phyloP scores from a whole-genome alignment of 2,329 filamentous ascomycete genomes.

The Harringtonia aguacate region DNA sequence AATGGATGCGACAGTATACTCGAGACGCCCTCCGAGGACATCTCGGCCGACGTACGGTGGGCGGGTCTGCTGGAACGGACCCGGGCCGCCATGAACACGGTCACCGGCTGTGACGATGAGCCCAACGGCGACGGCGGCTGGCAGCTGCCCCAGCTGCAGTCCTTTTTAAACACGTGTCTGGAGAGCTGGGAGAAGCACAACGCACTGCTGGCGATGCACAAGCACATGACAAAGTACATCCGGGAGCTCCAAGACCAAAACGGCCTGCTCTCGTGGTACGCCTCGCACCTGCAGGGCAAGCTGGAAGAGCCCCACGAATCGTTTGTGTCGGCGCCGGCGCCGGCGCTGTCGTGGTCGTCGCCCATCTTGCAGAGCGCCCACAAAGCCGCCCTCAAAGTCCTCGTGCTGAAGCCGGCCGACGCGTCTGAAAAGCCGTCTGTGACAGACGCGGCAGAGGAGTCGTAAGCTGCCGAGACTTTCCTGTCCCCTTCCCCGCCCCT shows the following conservation, averaged over 20 bases:
- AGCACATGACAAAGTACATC: not conserved
- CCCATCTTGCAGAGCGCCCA: not conserved
- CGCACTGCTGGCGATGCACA: not conserved
- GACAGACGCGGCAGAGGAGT: too few species aligned
- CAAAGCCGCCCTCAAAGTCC: not conserved
- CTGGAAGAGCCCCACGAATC: not conserved
- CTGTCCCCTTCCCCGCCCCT: too few species aligned
- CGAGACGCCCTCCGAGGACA: not conserved
- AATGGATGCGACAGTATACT: not conserved
- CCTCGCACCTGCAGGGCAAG: not conserved
- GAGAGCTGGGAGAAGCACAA: slow-evolving; percentile 3
- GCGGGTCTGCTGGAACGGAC: not conserved
- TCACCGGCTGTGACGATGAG: not conserved
- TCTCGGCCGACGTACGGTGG: too few species aligned
- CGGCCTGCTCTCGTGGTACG: slow-evolving; percentile 4
- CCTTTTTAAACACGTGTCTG: slow-evolving; percentile 1
- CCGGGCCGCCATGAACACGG: not conserved
- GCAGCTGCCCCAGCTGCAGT: slow-evolving; percentile 1
- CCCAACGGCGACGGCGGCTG: not conserved
- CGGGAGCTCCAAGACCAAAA: slow-evolving; percentile 1
- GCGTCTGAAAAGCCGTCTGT: too few species aligned
- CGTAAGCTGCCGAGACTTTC: too few species aligned
- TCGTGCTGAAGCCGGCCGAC: too few species aligned
- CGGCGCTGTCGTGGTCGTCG: not conserved
- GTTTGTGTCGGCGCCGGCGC: not conserved